A percentile compares a stretch with the other conserved stretches of the same genome.
Evolutionary conservation across 2,329 filamentous ascomycete genomes (phyloP).

Genomic region (Hansfordia pulvinata): DNA sequence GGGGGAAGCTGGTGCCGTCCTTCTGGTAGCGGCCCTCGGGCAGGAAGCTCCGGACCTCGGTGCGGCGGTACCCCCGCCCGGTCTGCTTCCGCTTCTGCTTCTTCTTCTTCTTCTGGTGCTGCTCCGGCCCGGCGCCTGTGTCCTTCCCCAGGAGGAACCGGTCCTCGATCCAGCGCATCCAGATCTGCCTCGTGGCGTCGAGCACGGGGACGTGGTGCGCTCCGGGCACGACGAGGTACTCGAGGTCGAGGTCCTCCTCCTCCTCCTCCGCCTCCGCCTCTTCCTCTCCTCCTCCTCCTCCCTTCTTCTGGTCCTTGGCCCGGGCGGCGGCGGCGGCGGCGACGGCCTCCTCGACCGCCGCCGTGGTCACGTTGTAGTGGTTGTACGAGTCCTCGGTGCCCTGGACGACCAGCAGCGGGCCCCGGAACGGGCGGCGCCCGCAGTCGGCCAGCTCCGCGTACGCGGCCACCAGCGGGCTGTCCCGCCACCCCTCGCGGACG

Average conservation of each 20-base stretch:
- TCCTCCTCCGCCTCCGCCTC: too few species aligned
- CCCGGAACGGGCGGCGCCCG: slow-evolving; percentile 17
- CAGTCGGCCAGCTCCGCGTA: slow-evolving; percentile 13
- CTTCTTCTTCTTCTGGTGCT: too few species aligned
- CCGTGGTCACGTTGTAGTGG: slow-evolving; percentile 4
- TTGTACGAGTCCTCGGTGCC: slow-evolving; percentile 13
- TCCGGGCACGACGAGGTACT: slow-evolving; percentile 10
- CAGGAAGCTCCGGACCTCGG: slow-evolving; percentile 6
- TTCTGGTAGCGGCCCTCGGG: slow-evolving; percentile 5
- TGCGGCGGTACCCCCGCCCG: slow-evolving; percentile 5
- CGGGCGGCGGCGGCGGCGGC: neutral
- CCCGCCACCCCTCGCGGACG: slow-evolving; percentile 7
- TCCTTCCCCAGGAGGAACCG: too few species aligned
- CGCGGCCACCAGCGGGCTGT: slow-evolving; percentile 7
- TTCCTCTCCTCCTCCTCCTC: too few species aligned
- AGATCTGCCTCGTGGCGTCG: slow-evolving; percentile 8
- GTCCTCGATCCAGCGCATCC: slow-evolving; percentile 11
- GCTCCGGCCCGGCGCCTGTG: too few species aligned
- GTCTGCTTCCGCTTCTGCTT: slow-evolving; percentile 3
- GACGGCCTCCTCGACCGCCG: slow-evolving; percentile 6
- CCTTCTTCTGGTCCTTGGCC: too few species aligned
- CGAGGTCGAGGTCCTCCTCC: slow-evolving; percentile 3
- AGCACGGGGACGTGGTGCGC: slow-evolving; percentile 8
- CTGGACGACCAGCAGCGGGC: slow-evolving; percentile 22
- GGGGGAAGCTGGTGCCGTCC: slow-evolving; percentile 6